Conservation (phyloP, 371 early-diverging fungal genomes). For the Mortierella sp. region DNA sequence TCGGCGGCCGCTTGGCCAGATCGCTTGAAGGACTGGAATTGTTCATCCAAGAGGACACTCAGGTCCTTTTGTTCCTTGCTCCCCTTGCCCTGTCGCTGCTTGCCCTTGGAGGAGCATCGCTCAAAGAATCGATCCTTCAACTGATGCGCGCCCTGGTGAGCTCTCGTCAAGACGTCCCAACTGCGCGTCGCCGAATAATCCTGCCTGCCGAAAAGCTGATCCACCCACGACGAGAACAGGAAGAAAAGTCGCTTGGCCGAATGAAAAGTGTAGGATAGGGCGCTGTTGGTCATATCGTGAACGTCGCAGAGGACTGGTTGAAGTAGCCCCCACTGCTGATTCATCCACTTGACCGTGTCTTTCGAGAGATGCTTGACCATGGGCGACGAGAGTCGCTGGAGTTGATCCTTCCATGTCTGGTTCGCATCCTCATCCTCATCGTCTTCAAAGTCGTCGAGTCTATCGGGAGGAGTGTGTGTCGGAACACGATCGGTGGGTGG, state of each 20-base stretch:
- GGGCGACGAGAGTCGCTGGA: background rate
- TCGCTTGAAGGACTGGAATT: constrained; percentile 5
- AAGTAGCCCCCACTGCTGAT: background rate
- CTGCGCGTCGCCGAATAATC: background rate
- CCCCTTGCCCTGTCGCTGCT: background rate
- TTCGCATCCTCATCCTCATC: background rate
- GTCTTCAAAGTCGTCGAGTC: background rate
- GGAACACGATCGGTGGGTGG: background rate
- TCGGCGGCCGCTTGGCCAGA: background rate
- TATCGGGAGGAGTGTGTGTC: background rate
- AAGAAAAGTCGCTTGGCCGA: background rate
- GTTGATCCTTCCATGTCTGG: background rate
- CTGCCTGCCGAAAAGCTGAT: background rate
- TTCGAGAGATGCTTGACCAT: constrained; percentile 5
- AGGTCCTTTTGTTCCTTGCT: background rate
- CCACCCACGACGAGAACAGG: background rate
- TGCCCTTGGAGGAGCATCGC: background rate
- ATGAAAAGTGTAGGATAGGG: background rate
- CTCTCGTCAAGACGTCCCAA: background rate
- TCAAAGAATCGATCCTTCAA: background rate
- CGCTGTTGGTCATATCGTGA: background rate
- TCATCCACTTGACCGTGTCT: background rate
- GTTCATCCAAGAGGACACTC: background rate
- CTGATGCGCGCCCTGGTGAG: constrained; percentile 3
- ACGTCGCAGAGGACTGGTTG: constrained; percentile 13